These are phyloP conservation scores for Tremella yokohamensis DNA, from an alignment of 768 basidiomycete genomes.

Conservation along the genomic window DNA sequence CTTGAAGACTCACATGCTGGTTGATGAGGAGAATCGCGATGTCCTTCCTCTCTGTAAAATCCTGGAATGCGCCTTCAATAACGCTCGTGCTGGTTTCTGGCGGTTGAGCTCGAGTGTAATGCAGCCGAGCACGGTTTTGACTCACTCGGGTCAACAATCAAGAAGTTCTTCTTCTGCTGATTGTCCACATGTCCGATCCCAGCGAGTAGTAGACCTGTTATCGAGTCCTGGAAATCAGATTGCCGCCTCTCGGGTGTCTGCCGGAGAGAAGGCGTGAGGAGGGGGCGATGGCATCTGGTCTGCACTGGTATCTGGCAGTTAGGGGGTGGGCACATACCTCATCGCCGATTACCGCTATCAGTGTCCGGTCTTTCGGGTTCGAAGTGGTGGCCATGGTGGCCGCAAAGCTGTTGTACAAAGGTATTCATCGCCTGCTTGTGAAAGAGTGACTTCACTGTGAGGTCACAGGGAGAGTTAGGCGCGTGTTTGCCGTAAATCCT, in stretches of 20 bases:
- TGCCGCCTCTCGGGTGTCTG: background rate
- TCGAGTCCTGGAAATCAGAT: constrained; percentile 70
- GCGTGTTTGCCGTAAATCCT: too few relatives aligned
- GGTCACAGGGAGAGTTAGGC: too few relatives aligned
- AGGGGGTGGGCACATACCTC: constrained; percentile 60
- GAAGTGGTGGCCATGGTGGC: constrained; percentile 22
- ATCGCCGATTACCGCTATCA: constrained; percentile 95
- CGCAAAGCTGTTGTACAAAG: too few relatives aligned
- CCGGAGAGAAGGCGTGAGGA: background rate
- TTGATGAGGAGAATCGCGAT: constrained; percentile 96
- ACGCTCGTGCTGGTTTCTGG: constrained; percentile 84
- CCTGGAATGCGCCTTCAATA: constrained; percentile 88
- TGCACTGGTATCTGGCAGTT: background rate
- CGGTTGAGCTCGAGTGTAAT: background rate
- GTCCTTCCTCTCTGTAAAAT: constrained; percentile 90
- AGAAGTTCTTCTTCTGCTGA: constrained; percentile 93
- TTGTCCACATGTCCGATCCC: constrained; percentile 89
- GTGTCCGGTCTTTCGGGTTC: constrained; percentile 60
- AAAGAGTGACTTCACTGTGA: too few relatives aligned
- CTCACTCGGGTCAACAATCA: constrained; percentile 89
- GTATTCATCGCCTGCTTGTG: too few relatives aligned
- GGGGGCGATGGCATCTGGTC: background rate
- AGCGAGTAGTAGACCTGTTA: constrained; percentile 90
- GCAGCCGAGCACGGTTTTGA: constrained; percentile 16
- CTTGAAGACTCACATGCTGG: constrained; percentile 71